A percentile compares a stretch with the other conserved stretches of the same genome.
These are phyloP conservation scores for Neurospora tetraspora DNA, from an alignment of 495 filamentous ascomycete species.

Conservation along the genomic window DNA sequence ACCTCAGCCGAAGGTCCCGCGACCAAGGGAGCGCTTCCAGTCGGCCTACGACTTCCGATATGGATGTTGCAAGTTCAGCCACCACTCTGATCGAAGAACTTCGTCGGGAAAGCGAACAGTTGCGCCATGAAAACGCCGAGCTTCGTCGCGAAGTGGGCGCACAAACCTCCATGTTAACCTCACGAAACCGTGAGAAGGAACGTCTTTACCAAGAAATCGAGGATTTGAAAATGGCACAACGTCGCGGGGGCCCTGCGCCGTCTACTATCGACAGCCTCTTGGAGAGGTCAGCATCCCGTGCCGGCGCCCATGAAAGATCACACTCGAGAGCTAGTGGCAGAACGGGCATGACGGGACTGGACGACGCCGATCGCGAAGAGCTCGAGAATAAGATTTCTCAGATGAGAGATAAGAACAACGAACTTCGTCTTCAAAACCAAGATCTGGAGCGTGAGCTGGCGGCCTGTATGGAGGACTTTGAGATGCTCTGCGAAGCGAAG, in stretches of 20 bases:
- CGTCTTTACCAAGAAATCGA: conserved; percentile 94
- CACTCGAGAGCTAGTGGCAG: conserved; percentile 62
- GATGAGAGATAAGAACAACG: conserved; percentile 75
- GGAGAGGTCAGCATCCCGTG: conserved; percentile 83
- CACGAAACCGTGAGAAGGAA: conserved; percentile 88
- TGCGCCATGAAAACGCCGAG: conserved; percentile 88
- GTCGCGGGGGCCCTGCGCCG: conserved; percentile 47
- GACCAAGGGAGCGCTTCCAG: conserved; percentile 49
- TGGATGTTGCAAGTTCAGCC: conserved; percentile 44
- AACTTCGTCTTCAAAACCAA: conserved; percentile 75
- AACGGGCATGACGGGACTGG: conserved; percentile 50
- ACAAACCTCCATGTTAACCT: conserved; percentile 96
- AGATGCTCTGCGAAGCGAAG: conserved; percentile 48
- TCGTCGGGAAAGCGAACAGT: conserved; percentile 55
- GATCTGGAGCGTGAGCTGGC: conserved; percentile 68
- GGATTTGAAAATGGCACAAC: conserved; percentile 79
- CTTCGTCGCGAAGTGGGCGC: conserved; percentile 85
- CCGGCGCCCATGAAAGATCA: conserved; percentile 53
- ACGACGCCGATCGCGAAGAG: conserved; percentile 76
- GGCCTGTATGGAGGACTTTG: conserved; percentile 53
- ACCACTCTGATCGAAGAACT: conserved; percentile 60
- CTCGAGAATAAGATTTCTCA: conserved; percentile 73
- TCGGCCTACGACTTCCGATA: conserved; percentile 51
- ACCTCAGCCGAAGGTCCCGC: conserved; percentile 49
- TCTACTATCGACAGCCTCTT: conserved; percentile 83